Base-by-base conservation (phyloP, 176 grass and related monocot genomes). In the Avena insularis region DNA sequence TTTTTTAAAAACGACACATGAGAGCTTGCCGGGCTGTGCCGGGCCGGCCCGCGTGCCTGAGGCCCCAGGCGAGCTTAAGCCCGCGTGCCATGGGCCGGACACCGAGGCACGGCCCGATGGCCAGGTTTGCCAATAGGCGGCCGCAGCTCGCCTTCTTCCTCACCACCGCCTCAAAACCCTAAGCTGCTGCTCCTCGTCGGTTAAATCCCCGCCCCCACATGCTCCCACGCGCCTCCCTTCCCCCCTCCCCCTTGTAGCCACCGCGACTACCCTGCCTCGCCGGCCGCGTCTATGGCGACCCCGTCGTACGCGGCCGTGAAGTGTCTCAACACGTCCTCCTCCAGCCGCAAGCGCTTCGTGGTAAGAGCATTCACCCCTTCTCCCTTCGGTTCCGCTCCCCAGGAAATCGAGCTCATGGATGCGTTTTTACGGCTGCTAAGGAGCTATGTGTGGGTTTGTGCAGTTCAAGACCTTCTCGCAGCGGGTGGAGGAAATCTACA, bases 401-500 rank as follows among this genome's bases (percentile, higher is more conserved):
- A n/a, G 29, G 7, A 75, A 86, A 72, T 82, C 79, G 71, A 77
- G 50, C 7, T 27, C 43, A 27, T 40, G 21, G 48, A 36, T 43
- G 9, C 1, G 33, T 71, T 29, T 35, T 9, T 27, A 4, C 21
- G 80, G 83, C 6, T 85, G 56, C 67, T 91, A 63, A 88, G 49
- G 69, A 4, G 48, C 6, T 78, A 13, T 81, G 14, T 84, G 19
- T 60, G 11, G 60, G 36, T 20, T 79, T 40, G 33, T 77, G 86
- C 87, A 98, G 96, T 98, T 98, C 84, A 98, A 98, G 87, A 94
- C 33, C 63, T 95, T 95, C 92, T 92, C 93, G 36, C 87, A 91
- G 82, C 89, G 96, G 63, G 88, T 98, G 40, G 88, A 85, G 74
- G 96, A 98, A 64, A 94, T 98, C 79, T 74, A 92, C 72, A 98